Percentiles rank a stretch among this genome's conserved stretches.
Conservation (phyloP, 768 basidiomycete genomes). For the Russula olivacea region DNA sequence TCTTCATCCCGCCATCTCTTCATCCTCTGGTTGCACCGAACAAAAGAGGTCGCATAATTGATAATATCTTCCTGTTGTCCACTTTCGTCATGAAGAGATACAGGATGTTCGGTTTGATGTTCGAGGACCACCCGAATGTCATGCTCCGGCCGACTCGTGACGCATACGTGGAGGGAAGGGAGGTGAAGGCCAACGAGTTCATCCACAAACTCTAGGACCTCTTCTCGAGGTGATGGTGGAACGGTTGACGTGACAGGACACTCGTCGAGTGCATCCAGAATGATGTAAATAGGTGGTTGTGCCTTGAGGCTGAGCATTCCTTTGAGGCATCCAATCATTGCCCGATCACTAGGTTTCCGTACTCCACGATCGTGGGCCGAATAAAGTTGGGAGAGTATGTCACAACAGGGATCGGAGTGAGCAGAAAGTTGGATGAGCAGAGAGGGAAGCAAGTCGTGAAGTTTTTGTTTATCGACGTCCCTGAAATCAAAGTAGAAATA, state of each 20-base stretch:
- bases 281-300: background rate
- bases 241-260: background rate
- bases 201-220: background rate
- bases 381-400: background rate
- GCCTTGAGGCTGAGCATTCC: background rate
- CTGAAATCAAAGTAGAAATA: background rate
- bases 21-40: background rate
- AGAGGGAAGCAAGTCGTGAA: background rate
- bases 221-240: background rate
- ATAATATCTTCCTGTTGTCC: background rate
- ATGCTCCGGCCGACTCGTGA: background rate
- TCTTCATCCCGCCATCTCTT: background rate
- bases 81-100: background rate
- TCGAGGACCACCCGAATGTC: background rate
- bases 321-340: background rate
- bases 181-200: background rate
- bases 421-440: background rate
- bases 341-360: background rate
- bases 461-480: background rate
- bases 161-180: background rate
- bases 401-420: background rate
- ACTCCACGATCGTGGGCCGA: background rate
- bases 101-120: background rate
- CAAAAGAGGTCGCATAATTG: background rate
- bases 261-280: background rate